Evolutionary conservation across 2,329 filamentous ascomycete species (phyloP), one percentile per base, ranked within the genome.

Genomic region (Dothistroma pini): DNA sequence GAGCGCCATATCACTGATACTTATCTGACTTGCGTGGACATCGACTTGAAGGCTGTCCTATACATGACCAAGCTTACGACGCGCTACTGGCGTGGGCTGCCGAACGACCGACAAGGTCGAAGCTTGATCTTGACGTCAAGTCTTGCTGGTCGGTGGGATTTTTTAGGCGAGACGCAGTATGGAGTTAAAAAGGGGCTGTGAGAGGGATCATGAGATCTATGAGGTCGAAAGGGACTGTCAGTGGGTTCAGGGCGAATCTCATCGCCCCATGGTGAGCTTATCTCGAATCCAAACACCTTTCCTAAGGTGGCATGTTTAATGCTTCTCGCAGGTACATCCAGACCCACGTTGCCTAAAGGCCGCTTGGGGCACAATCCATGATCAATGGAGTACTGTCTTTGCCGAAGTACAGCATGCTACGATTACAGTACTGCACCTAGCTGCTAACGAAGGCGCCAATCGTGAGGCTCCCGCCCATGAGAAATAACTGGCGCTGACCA

Each of bases 71-170:
- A 55, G 44, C 41, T 59, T 51, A 51, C 57, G 21, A 12, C 19
- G n/a, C 51, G 55, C 31, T 29, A 55, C 21, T 55, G 53, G 21
- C 56, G 56, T 9, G 25, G 32, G 21, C 44, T 11, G 3, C 55
- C 47, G 19, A 35, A 57, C 21, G 44, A 34, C 3, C 5, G 41
- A 35, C 38, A 56, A 22, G 29, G 34, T 12, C 51, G 51, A 21
- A 50, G 58, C 34, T 53, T 60, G 14, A 52, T 60, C 34, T 29
- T 60, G 19, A 56, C 58, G 6, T 21, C 52, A 12, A 60, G 52
- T 32, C 12, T 56, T 21, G 53, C 58, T 6, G 58, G 52, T 5
- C 51, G 44, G 11, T 35, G 25, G 25, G 54, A 55, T 21, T 31
- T 51, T 32, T 12, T 41, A 1, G 21, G n/a, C 14, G 29, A 54